Evolutionary conservation across 2,329 filamentous ascomycete species (phyloP).

Genomic region (Diaporthe ilicicola): DNA sequence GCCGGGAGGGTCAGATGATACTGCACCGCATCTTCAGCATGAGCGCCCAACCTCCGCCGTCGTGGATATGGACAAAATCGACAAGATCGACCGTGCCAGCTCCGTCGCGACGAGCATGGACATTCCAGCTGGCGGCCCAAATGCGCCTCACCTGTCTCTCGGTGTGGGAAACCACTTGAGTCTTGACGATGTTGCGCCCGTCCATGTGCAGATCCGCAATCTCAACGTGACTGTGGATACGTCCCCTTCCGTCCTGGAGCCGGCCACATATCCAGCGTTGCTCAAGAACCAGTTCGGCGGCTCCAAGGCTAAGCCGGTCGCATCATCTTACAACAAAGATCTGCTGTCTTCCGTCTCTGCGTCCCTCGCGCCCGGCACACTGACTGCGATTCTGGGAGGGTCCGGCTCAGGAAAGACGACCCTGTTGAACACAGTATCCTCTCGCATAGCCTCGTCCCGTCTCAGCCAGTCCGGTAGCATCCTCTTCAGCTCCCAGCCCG

Average conservation of each 20-base stretch:
- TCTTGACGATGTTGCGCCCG: slow-evolving; percentile 62
- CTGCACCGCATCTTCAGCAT: neutral
- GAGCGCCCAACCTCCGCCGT: neutral
- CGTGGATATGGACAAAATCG: slow-evolving; percentile 43
- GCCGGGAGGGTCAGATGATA: neutral
- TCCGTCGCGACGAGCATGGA: slow-evolving; percentile 45
- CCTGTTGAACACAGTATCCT: slow-evolving; percentile 75
- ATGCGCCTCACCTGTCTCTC: slow-evolving; percentile 39
- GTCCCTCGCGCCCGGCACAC: slow-evolving; percentile 68
- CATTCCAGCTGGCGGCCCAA: slow-evolving; percentile 22
- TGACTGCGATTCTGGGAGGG: slow-evolving; percentile 80
- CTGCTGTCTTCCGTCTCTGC: slow-evolving; percentile 72
- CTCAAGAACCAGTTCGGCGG: slow-evolving; percentile 38
- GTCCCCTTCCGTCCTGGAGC: slow-evolving; percentile 61
- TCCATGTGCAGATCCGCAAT: slow-evolving; percentile 61
- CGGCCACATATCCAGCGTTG: slow-evolving; percentile 54
- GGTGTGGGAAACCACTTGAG: slow-evolving; percentile 49
- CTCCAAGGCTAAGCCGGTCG: slow-evolving; percentile 43
- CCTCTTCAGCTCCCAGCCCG: slow-evolving; percentile 67
- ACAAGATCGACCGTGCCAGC: slow-evolving; percentile 45
- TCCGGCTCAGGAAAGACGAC: slow-evolving; percentile 79
- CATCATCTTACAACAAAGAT: slow-evolving; percentile 51
- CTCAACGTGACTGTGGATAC: slow-evolving; percentile 66
- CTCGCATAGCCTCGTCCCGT: slow-evolving; percentile 67
- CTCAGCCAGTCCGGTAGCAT: slow-evolving; percentile 62